Percentiles rank a stretch among this genome's conserved stretches.
phyloP scores from a whole-genome alignment of 441 rosid species.

The Populus tomentosa region DNA sequence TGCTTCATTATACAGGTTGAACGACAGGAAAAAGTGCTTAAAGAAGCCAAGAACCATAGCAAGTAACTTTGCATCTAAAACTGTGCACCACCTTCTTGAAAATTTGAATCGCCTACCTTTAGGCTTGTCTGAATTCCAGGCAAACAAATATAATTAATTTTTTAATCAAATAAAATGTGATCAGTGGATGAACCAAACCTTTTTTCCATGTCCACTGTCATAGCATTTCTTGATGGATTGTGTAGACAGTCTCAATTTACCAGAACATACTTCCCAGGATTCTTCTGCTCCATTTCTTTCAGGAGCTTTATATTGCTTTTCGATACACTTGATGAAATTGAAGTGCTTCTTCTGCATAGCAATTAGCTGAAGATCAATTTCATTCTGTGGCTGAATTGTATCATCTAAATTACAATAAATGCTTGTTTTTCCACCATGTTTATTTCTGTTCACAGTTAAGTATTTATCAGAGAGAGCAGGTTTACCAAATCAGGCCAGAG shows the following conservation, averaged over 20 bases:
- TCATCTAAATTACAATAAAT: conserved; percentile 16
- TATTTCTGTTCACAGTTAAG: background rate
- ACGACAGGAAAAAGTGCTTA: background rate
- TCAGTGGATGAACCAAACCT: conserved; percentile 22
- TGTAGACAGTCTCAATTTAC: conserved; percentile 8
- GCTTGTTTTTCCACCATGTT: background rate
- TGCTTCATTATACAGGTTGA: no score
- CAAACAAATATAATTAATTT: background rate
- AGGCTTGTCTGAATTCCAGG: background rate
- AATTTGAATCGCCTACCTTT: background rate
- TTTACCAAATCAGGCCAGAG: conserved; percentile 42
- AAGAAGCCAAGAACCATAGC: background rate
- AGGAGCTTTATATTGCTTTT: conserved; percentile 8
- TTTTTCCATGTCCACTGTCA: conserved; percentile 30
- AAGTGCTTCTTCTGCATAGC: conserved; percentile 30
- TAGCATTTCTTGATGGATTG: conserved; percentile 37
- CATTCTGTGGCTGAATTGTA: conserved; percentile 22
- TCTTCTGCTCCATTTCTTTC: conserved; percentile 3
- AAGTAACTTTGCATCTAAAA: background rate
- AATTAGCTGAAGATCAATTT: background rate
- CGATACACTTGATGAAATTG: conserved; percentile 39
- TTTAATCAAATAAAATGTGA: no score
- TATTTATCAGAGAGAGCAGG: background rate
- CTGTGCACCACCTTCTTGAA: background rate
- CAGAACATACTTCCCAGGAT: conserved; percentile 36